phyloP scores from a whole-genome alignment of 2,329 filamentous ascomycete genomes.

The Trichocomaceae sp. region DNA sequence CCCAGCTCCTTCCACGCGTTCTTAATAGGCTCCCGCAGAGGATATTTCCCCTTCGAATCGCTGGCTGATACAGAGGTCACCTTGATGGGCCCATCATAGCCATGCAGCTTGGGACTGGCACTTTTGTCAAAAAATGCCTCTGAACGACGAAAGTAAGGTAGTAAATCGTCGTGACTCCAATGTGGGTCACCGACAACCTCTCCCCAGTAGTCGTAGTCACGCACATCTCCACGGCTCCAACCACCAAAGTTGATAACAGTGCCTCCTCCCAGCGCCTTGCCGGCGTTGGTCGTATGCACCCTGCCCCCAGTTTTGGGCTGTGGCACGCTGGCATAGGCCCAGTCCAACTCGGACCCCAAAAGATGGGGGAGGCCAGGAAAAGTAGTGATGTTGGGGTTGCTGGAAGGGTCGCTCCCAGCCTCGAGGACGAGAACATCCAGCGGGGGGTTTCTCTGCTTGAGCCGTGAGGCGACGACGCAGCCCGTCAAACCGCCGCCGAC shows the following conservation, averaged over 20 bases:
- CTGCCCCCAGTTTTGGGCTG: not conserved
- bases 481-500: conserved; percentile 80
- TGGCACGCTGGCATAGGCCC: not conserved
- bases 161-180: conserved; percentile 43
- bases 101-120: conserved; percentile 17
- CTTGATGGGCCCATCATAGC: conserved; percentile 25
- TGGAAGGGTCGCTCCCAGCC: conserved; percentile 48
- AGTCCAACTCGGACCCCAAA: not conserved
- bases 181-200: conserved; percentile 34
- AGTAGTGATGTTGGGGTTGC: not conserved
- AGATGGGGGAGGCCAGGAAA: not conserved
- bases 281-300: not conserved
- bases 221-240: conserved; percentile 40
- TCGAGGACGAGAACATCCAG: conserved; percentile 78
- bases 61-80: conserved; percentile 18
- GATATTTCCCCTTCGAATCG: conserved; percentile 29
- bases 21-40: conserved; percentile 30
- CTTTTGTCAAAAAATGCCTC: conserved; percentile 25
- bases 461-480: conserved; percentile 72
- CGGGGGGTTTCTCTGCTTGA: conserved; percentile 74
- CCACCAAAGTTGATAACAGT: conserved; percentile 37
- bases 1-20: conserved; percentile 35
- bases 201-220: conserved; percentile 46
- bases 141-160: conserved; percentile 41
- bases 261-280: conserved; percentile 38